phyloP scores from a whole-genome alignment of 2,329 filamentous ascomycete species.

The Pseudocercospora fijiensis region DNA sequence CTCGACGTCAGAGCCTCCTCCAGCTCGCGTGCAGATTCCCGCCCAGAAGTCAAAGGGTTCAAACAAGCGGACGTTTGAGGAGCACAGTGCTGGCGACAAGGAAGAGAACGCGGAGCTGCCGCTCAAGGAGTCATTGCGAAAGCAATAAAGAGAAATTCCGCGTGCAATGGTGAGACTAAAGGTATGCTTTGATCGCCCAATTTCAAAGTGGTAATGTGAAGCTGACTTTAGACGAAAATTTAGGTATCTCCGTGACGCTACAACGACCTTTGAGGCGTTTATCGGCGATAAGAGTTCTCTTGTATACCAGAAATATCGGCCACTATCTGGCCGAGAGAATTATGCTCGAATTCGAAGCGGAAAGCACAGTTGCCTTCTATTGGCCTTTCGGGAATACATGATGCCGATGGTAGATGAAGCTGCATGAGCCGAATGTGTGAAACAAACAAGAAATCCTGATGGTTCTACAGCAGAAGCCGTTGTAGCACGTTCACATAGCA shows the following conservation, averaged over 20 bases:
- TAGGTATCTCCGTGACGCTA: not conserved
- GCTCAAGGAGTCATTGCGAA: not conserved
- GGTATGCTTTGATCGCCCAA: not conserved
- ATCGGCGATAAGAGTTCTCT: no score
- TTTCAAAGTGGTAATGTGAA: not conserved
- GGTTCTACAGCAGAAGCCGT: no score
- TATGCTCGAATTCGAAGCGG: not conserved
- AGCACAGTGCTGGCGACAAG: not conserved
- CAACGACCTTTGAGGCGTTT: no score
- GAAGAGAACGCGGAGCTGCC: not conserved
- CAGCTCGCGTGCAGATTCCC: not conserved
- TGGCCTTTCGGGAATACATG: not conserved
- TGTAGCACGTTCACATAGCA: not conserved
- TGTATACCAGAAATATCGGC: not conserved
- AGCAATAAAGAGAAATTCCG: not conserved
- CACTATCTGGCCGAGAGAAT: not conserved
- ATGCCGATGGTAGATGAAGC: no score
- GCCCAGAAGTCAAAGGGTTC: not conserved
- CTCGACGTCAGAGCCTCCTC: not conserved
- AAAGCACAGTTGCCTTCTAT: not conserved
- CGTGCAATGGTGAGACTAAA: not conserved
- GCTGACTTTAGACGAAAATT: not conserved
- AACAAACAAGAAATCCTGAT: no score
- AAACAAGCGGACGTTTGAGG: not conserved
- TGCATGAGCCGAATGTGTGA: no score